These are phyloP conservation scores for Emericellopsis terricola DNA, from an alignment of 495 filamentous ascomycete species.

Conservation along the genomic window DNA sequence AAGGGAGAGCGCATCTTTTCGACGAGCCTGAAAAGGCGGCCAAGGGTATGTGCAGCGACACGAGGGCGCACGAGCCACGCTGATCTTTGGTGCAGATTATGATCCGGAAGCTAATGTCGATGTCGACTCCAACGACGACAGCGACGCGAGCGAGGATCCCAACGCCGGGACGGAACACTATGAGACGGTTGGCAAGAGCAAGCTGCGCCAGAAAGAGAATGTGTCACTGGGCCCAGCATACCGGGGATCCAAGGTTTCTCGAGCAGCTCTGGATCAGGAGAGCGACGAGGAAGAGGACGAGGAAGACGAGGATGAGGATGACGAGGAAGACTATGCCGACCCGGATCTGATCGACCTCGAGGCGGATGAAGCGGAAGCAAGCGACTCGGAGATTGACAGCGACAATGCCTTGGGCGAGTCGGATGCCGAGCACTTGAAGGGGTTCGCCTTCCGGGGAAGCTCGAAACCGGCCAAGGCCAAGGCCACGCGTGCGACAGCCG, in stretches of 20 bases:
- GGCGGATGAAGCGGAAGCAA: constrained; percentile 24
- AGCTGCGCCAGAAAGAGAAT: constrained; percentile 55
- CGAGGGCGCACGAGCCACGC: background rate
- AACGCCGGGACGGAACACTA: constrained; percentile 65
- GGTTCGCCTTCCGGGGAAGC: constrained; percentile 36
- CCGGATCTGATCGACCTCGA: constrained; percentile 27
- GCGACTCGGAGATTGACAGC: constrained; percentile 41
- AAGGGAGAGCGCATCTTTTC: constrained; percentile 17
- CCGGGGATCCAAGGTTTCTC: constrained; percentile 56
- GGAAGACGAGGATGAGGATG: constrained; percentile 8
- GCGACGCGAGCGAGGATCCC: constrained; percentile 33
- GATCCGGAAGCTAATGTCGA: constrained; percentile 64
- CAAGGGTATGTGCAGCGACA: constrained; percentile 16
- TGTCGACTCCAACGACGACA: constrained; percentile 30
- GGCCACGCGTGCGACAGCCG: constrained; percentile 22
- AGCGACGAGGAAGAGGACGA: constrained; percentile 21
- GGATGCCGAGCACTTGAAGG: constrained; percentile 39
- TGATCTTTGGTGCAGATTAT: constrained; percentile 38
- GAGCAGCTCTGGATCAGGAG: constrained; percentile 42
- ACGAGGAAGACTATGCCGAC: constrained; percentile 25
- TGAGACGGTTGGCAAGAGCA: constrained; percentile 69
- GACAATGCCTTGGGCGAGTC: constrained; percentile 41
- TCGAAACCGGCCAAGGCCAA: constrained; percentile 17
- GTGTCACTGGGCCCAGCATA: constrained; percentile 63
- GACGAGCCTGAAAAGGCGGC: constrained; percentile 21